A percentile compares a stretch with the other conserved stretches of the same genome.
phyloP scores from a whole-genome alignment of 2,329 filamentous ascomycete genomes.

The Aspergillus tamarii region DNA sequence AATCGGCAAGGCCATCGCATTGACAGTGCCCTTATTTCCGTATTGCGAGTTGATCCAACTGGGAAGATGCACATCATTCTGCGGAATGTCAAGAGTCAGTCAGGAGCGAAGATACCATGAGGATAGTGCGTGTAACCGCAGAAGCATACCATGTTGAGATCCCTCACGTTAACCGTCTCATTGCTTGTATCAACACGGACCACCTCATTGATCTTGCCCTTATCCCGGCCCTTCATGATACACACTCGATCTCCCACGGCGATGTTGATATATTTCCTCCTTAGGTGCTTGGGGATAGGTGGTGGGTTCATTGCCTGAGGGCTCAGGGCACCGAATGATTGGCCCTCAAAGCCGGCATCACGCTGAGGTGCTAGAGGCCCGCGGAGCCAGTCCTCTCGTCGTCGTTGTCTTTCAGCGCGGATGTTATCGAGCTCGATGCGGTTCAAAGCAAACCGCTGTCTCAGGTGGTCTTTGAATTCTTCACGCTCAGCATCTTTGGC shows the following conservation, averaged over 20 bases:
- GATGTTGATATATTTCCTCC: conserved; percentile 61
- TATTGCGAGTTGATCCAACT: conserved; percentile 40
- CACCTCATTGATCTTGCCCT: conserved; percentile 82
- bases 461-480: conserved; percentile 35
- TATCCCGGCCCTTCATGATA: conserved; percentile 74
- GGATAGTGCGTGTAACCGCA: not conserved
- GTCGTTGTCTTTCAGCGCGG: conserved; percentile 56
- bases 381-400: conserved; percentile 76
- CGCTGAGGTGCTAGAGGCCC: conserved; percentile 78
- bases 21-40: conserved; percentile 45
- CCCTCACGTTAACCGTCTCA: conserved; percentile 65
- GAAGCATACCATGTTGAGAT: conserved; percentile 63
- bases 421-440: conserved; percentile 42
- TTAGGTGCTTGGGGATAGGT: conserved; percentile 43
- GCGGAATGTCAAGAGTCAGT: conserved; percentile 6
- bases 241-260: conserved; percentile 77
- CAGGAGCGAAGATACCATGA: not conserved
- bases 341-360: conserved; percentile 64
- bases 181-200: conserved; percentile 56
- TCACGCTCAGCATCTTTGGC: conserved; percentile 45
- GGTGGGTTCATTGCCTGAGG: conserved; percentile 40
- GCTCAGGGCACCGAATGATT: conserved; percentile 62
- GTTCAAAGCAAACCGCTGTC: conserved; percentile 35
- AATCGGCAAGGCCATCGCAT: conserved; percentile 59
- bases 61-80: conserved; percentile 50